These are phyloP conservation scores for Wickerhamiella slavikovae DNA, from an alignment of 805 yeast species.

Conservation along the genomic window DNA sequence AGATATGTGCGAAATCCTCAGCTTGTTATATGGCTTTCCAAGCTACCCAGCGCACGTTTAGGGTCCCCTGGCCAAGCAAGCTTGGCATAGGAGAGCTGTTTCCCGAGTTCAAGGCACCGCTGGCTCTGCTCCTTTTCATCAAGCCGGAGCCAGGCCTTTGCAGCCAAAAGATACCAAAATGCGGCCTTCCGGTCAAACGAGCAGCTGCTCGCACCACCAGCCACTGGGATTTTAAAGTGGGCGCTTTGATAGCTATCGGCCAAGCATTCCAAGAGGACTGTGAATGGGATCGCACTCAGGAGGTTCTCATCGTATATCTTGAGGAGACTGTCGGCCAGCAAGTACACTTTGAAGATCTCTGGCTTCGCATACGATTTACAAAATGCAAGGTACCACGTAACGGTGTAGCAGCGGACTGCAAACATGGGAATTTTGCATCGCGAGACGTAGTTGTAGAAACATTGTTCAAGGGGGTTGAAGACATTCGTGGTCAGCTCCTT, in stretches of 20 bases:
- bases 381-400: too few species aligned
- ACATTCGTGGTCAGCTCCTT: constrained; percentile 31
- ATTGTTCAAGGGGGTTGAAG: constrained; percentile 45
- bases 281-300: constrained; percentile 24
- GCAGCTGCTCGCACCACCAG: too few species aligned
- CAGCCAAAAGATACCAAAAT: constrained; percentile 56
- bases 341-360: too few species aligned
- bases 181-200: constrained; percentile 39
- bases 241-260: constrained; percentile 32
- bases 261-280: constrained; percentile 32
- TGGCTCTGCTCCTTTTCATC: constrained; percentile 13
- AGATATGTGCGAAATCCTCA: too few species aligned
- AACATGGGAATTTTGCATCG: constrained; percentile 49
- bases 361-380: too few species aligned
- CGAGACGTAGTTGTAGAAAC: constrained; percentile 54
- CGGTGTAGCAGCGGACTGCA: constrained; percentile 38
- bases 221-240: too few species aligned
- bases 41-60: constrained; percentile 6
- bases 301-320: constrained; percentile 22
- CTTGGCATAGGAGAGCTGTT: constrained; percentile 11
- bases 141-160: constrained; percentile 40
- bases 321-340: constrained; percentile 23
- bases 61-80: constrained; percentile 9
- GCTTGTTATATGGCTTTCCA: constrained; percentile 1
- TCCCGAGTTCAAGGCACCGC: constrained; percentile 8